Conservation (phyloP, 495 filamentous ascomycete genomes). For the Lindgomyces ingoldianus region DNA sequence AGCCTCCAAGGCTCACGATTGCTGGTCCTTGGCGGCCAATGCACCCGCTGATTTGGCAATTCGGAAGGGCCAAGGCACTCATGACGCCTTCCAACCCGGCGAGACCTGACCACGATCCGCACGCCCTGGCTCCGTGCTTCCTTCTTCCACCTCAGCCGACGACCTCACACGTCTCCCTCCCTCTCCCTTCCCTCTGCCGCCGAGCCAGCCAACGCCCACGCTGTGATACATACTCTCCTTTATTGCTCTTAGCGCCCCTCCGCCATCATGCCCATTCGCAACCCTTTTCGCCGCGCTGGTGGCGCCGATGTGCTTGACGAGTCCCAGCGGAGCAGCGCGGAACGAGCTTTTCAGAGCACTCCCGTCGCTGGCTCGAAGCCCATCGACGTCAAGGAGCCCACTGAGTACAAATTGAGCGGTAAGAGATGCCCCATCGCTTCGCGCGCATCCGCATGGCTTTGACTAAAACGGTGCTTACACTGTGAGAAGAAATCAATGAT, state of each 20-base stretch:
- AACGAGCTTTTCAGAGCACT: slow-evolving; percentile 29
- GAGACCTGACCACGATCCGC: neutral
- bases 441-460: slow-evolving; percentile 3
- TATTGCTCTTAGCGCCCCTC: neutral
- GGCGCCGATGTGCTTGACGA: slow-evolving; percentile 36
- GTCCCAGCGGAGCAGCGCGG: slow-evolving; percentile 38
- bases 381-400: slow-evolving; percentile 41
- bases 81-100: neutral
- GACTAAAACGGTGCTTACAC: slow-evolving; percentile 25
- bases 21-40: neutral
- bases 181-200: neutral
- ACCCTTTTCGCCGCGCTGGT: slow-evolving; percentile 43
- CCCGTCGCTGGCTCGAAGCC: slow-evolving; percentile 33
- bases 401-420: slow-evolving; percentile 50
- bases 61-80: neutral
- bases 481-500: slow-evolving; percentile 81
- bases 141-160: neutral
- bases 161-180: neutral
- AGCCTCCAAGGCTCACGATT: no score
- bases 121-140: neutral
- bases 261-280: slow-evolving; percentile 47
- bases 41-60: neutral
- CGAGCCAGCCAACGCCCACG: neutral
- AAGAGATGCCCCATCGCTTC: slow-evolving; percentile 17
- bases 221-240: neutral